Percentiles rank a stretch among this genome's conserved stretches.
Evolutionary conservation across 106 monocot species (phyloP).

Genomic region (Allium sativum): DNA sequence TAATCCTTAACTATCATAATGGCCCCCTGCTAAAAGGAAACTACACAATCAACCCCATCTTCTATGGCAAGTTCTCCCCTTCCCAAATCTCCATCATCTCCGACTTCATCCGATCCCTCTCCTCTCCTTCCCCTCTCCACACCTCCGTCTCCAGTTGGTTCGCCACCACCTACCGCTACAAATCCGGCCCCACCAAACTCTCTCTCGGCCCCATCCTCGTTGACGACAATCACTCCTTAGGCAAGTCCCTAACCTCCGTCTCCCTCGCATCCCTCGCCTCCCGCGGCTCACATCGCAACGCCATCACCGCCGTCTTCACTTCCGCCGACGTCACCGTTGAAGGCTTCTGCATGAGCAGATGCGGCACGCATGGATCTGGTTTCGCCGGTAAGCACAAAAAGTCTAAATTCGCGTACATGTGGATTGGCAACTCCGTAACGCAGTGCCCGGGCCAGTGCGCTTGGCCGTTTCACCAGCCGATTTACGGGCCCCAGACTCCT

Average conservation of each 20-base stretch:
- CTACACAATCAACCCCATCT: constrained; percentile 47
- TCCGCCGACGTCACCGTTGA: constrained; percentile 43
- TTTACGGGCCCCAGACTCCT: constrained; percentile 38
- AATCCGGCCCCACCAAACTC: constrained; percentile 10
- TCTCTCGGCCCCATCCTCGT: constrained; percentile 20
- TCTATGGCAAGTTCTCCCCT: constrained; percentile 66
- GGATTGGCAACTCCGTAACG: constrained; percentile 37
- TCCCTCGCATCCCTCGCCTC: constrained; percentile 18
- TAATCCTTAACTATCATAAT: constrained; percentile 47
- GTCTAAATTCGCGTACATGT: constrained; percentile 22
- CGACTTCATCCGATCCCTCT: constrained; percentile 62
- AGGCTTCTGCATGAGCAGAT: constrained; percentile 71
- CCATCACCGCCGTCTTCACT: constrained; percentile 43
- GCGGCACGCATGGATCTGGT: constrained; percentile 38
- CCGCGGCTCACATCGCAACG: constrained; percentile 9
- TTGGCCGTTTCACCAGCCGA: constrained; percentile 56
- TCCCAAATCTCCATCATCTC: constrained; percentile 44
- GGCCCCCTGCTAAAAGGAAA: constrained; percentile 48
- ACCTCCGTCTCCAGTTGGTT: constrained; percentile 44
- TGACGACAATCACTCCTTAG: constrained; percentile 31
- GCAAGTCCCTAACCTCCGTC: constrained; percentile 23
- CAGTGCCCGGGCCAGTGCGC: constrained; percentile 66
- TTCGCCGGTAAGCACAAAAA: background rate
- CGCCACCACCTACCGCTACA: constrained; percentile 24
- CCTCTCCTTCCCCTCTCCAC: background rate